phyloP scores from a whole-genome alignment of 345 rosid species.

The Physaria fendleri region DNA sequence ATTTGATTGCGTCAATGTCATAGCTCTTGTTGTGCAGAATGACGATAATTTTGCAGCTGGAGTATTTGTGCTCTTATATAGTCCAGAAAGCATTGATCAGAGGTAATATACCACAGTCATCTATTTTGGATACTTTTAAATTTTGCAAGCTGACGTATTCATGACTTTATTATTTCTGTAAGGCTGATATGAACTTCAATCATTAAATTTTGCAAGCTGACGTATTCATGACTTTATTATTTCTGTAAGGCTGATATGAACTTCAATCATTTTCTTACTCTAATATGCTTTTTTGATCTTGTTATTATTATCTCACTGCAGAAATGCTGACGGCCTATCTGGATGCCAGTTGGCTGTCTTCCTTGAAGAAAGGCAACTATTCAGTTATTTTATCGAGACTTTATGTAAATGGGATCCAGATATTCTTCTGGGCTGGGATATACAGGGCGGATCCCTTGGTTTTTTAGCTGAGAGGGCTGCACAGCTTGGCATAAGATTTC shows the following conservation, averaged over 20 bases:
- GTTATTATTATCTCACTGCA: constrained; percentile 27
- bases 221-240: neutral
- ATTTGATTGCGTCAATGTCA: constrained; percentile 64
- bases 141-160: neutral
- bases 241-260: neutral
- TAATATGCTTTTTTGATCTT: constrained; percentile 7
- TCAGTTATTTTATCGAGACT: constrained; percentile 46
- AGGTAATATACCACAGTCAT: constrained; percentile 39
- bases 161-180: neutral
- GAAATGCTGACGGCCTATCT: constrained; percentile 69
- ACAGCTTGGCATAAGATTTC: constrained; percentile 79
- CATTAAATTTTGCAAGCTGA: no score
- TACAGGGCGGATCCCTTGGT: constrained; percentile 90
- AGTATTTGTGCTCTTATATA: constrained; percentile 46
- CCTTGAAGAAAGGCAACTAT: constrained; percentile 57
- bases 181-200: neutral
- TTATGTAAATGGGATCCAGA: constrained; percentile 70
- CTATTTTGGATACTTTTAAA: neutral
- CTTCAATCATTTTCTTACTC: neutral
- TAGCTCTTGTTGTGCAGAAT: constrained; percentile 66
- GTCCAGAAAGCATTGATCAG: constrained; percentile 35
- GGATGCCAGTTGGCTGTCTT: constrained; percentile 50
- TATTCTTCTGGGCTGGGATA: constrained; percentile 86
- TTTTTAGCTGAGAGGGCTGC: constrained; percentile 95
- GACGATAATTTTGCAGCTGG: constrained; percentile 45